Evolutionary conservation across 129 eudicot species (phyloP).

Genomic region (Ambrosia trifida): DNA sequence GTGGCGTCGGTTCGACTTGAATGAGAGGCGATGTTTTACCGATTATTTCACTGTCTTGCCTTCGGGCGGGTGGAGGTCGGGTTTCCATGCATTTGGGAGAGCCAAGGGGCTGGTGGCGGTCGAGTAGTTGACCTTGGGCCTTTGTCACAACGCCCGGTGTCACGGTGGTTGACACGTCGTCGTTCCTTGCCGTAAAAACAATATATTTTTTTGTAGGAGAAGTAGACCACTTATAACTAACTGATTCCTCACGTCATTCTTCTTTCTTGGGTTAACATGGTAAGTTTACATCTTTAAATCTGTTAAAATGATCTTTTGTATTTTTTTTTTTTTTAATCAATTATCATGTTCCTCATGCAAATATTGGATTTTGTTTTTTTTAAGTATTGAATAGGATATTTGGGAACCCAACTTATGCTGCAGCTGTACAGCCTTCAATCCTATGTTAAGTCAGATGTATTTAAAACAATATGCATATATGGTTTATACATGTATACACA

Average conservation of each 20-base stretch:
- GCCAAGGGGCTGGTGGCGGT: too few species aligned
- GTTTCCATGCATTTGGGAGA: too few species aligned
- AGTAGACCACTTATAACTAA: slow-evolving; percentile 70
- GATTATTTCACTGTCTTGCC: too few species aligned
- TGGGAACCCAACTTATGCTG: slow-evolving; percentile 93
- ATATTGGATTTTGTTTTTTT: slow-evolving; percentile 5
- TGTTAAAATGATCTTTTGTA: slow-evolving; percentile 3
- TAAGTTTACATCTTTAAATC: slow-evolving; percentile 35
- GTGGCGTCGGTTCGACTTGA: too few species aligned
- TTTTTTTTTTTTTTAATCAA: neutral
- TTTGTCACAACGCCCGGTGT: too few species aligned
- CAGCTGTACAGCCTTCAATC: slow-evolving; percentile 93
- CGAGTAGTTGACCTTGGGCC: too few species aligned
- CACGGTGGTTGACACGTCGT: too few species aligned
- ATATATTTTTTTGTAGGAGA: slow-evolving; percentile 79
- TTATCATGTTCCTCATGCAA: slow-evolving; percentile 20
- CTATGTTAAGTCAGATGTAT: slow-evolving; percentile 33
- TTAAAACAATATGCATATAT: neutral
- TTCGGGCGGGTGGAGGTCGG: too few species aligned
- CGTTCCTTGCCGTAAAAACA: too few species aligned
- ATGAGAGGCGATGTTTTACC: too few species aligned
- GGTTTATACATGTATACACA: too few species aligned
- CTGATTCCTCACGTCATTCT: slow-evolving; percentile 60
- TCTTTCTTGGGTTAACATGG: slow-evolving; percentile 98
- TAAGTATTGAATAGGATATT: slow-evolving; percentile 60